Conservation (phyloP, 1,139 yeast species). For the Pneumocystis jirovecii region DNA sequence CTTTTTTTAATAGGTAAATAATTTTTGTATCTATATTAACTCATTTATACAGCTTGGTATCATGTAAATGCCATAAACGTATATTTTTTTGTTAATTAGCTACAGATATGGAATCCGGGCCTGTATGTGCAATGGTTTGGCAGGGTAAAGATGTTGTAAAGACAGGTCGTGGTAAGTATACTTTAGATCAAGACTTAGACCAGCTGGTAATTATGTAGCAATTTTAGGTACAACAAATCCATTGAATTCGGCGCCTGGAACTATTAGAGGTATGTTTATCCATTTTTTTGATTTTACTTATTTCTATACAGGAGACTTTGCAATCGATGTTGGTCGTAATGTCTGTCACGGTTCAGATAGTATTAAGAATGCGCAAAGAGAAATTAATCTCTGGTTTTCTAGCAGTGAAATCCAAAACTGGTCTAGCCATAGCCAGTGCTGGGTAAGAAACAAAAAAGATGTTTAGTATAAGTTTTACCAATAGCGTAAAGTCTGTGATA, state of each 20-base stretch:
- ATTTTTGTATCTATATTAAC: background rate
- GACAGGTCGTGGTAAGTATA: conserved; percentile 61
- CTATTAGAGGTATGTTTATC: conserved; percentile 89
- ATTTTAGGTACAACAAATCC: conserved; percentile 99
- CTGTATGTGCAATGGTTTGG: conserved; percentile 98
- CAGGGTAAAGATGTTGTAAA: conserved; percentile 99
- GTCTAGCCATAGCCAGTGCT: background rate
- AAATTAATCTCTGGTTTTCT: conserved; percentile 96
- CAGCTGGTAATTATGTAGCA: conserved; percentile 18
- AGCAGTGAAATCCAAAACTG: conserved; percentile 83
- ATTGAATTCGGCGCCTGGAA: conserved; percentile 91
- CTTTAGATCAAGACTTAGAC: background rate
- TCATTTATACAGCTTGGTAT: background rate
- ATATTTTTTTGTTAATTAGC: conserved; percentile 33
- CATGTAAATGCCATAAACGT: background rate
- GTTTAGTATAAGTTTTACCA: background rate
- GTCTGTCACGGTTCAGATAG: conserved; percentile 99
- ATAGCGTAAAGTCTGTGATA: background rate
- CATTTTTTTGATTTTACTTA: conserved; percentile 15
- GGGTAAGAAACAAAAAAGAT: background rate
- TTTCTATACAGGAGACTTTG: conserved; percentile 27
- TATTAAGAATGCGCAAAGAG: conserved; percentile 93
- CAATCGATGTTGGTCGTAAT: conserved; percentile 97
- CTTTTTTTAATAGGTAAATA: conserved; percentile 67
- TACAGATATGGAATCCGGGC: conserved; percentile 95